Evolutionary conservation across 2,329 filamentous ascomycete species (phyloP).

Genomic region (Pyrenophora seminiperda): DNA sequence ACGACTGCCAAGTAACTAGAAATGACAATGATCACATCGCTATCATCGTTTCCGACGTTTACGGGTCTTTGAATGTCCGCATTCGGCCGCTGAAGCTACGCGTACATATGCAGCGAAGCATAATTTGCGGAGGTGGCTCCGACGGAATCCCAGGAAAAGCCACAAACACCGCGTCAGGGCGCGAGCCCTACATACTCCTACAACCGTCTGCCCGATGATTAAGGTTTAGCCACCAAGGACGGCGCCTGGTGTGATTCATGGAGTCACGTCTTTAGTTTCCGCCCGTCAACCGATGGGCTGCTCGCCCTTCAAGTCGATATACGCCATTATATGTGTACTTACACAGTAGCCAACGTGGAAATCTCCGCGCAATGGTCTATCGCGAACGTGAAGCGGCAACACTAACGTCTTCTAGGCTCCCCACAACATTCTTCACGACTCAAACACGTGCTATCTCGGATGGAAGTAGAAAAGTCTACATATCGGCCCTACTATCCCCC

Average conservation of each 20-base stretch:
- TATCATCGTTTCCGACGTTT: constrained; percentile 8
- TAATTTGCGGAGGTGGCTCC: constrained; percentile 3
- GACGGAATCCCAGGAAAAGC: neutral
- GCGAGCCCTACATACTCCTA: neutral
- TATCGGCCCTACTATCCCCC: constrained; percentile 5
- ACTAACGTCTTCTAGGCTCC: neutral
- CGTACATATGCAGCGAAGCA: neutral
- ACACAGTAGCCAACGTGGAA: neutral
- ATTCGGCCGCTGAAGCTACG: constrained; percentile 5
- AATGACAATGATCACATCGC: neutral
- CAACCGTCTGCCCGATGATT: constrained; percentile 3
- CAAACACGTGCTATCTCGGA: neutral
- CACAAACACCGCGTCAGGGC: neutral
- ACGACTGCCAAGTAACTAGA: neutral
- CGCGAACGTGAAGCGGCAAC: neutral
- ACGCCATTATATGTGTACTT: neutral
- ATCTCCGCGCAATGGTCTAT: neutral
- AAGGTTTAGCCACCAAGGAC: constrained; percentile 1
- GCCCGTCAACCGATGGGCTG: neutral
- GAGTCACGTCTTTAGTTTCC: neutral
- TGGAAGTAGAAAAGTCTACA: neutral
- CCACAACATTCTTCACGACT: neutral
- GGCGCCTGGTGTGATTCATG: neutral
- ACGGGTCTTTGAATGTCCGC: constrained; percentile 3
- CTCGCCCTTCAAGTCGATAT: neutral